Base-by-base conservation (phyloP, 192 early-diverging fungal genomes). In the Coemansia sp. region DNA sequence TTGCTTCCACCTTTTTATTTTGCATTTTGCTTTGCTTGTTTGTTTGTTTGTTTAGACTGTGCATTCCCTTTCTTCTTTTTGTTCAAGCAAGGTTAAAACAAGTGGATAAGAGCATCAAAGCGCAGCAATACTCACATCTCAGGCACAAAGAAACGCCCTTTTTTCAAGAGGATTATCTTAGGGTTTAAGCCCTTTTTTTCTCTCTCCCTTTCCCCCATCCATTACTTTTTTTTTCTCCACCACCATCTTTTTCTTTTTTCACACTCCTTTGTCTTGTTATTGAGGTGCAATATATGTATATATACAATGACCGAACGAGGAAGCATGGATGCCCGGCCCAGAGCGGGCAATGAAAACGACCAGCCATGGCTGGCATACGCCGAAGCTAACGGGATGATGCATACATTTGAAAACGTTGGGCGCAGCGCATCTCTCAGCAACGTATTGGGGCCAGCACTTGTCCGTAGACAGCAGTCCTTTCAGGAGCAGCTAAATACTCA, bases 311-410 rank as follows among this genome's bases (percentile, higher is more conserved):
- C 68, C 11, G 71, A 65, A 23, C 76, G 67, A 16, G 55, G 30
- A 48, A 69, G 64, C 49, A 69, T 67, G 61, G 71, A 73, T 30
- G 57, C 71, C 23, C 61, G 51, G 19, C 61, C 72, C 7, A 50
- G 63, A 14, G 35, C 35, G 58, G 39, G 54, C n/a, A 52, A 53
- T 46, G 47, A 56, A 23, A 58, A 45, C 59, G 57, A 67, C 42
- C 77, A 72, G 68, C 77, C 77, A 20, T 80, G 77, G 77, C 77
- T 80, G 11, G 58, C 71, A 2, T 80, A 74, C 55, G 71, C 77
- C 24, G 65, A 71, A 25, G 68, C 77, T 46, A 58, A 80, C 51
- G 70, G 67, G 18, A 72, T 81, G 70, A 81, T 81, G 78, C 78
- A 81, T 28, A 81, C 78, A 22, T 72, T 81, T 52, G 78, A 81